Evolutionary conservation across 176 grass and related monocot species (phyloP).

Genomic region (Zea luxurians): DNA sequence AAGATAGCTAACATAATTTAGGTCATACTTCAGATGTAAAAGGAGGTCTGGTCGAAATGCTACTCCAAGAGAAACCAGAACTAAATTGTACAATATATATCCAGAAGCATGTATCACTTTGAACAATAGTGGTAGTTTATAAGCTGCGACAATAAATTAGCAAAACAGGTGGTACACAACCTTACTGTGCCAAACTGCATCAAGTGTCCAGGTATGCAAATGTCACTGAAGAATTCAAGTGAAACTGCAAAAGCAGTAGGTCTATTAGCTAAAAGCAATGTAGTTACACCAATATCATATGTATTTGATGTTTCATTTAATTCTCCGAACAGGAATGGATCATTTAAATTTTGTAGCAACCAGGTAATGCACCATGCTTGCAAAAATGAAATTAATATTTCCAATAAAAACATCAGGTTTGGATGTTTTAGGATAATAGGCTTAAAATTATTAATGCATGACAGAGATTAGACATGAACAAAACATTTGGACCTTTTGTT

Average conservation of each 20-base stretch:
- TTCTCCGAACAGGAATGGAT: background rate
- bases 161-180: slow-evolving; percentile 39
- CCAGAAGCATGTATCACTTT: background rate
- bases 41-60: background rate
- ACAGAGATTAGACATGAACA: background rate
- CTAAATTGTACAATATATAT: background rate
- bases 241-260: slow-evolving; percentile 65
- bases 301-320: slow-evolving; percentile 2
- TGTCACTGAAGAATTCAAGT: slow-evolving; percentile 89
- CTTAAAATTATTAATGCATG: slow-evolving; percentile 6
- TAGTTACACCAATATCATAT: slow-evolving; percentile 6
- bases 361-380: background rate
- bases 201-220: slow-evolving; percentile 63
- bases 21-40: background rate
- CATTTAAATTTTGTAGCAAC: background rate
- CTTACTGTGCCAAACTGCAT: slow-evolving; percentile 52
- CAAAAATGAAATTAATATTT: background rate
- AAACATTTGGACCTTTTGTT: slow-evolving; percentile 6
- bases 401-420: background rate
- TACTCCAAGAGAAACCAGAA: slow-evolving; percentile 32
- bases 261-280: slow-evolving; percentile 35
- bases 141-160: slow-evolving; percentile 16
- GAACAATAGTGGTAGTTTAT: slow-evolving; percentile 8
- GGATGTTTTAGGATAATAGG: background rate
- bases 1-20: slow-evolving; percentile 8